Evolutionary conservation across 352 stramenopile genomes (phyloP).

Genomic region (Pythium scleroteichum): DNA sequence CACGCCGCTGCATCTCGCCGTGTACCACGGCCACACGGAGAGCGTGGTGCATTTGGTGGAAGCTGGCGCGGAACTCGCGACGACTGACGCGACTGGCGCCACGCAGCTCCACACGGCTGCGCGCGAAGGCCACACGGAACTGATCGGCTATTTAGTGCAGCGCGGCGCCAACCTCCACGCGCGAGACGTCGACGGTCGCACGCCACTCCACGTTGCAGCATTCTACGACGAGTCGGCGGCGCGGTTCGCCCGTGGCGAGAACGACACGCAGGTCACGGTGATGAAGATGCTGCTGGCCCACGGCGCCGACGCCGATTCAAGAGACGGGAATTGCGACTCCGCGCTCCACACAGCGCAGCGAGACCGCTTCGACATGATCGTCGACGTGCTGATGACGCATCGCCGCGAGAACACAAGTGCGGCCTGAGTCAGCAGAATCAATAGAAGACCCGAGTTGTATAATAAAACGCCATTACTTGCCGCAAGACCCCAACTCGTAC

Average conservation of each 20-base stretch:
- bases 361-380: constrained; percentile 21
- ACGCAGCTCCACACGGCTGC: constrained; percentile 33
- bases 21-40: constrained; percentile 22
- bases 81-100: constrained; percentile 6
- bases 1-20: constrained; percentile 33
- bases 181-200: constrained; percentile 22
- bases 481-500: no score
- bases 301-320: constrained; percentile 3
- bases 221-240: constrained; percentile 28
- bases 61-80: constrained; percentile 26
- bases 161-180: constrained; percentile 29
- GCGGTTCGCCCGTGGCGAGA: constrained; percentile 15
- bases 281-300: constrained; percentile 7
- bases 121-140: constrained; percentile 30
- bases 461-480: no score
- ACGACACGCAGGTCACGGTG: constrained; percentile 21
- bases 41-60: constrained; percentile 26
- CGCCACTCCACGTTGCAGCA: constrained; percentile 22
- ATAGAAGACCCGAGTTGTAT: no score
- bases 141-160: constrained; percentile 35
- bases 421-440: neutral
- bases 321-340: constrained; percentile 12
- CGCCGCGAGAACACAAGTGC: neutral
- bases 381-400: constrained; percentile 15
- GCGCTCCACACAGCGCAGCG: constrained; percentile 7